phyloP scores from a whole-genome alignment of 495 filamentous ascomycete species.

The Ramalina intermedia region DNA sequence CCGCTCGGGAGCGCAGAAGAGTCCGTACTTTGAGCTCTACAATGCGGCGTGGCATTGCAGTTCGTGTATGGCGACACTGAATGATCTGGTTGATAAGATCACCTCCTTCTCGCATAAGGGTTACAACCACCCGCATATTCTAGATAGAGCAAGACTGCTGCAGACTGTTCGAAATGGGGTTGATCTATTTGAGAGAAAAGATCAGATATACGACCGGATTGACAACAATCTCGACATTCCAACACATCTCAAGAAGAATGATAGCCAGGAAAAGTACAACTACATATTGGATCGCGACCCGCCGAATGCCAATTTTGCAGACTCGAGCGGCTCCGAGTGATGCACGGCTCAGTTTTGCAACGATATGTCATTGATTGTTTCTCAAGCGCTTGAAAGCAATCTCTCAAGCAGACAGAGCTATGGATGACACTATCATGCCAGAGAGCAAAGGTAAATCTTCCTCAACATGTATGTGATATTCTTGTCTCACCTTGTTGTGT shows the following conservation, averaged over 20 bases:
- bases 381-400: too few species aligned
- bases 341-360: too few species aligned
- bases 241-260: conserved; percentile 18
- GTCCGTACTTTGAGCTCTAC: conserved; percentile 24
- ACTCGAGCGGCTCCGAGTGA: conserved; percentile 2
- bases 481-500: too few species aligned
- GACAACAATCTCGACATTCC: conserved; percentile 30
- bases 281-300: conserved; percentile 25
- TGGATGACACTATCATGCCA: too few species aligned
- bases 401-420: too few species aligned
- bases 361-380: too few species aligned
- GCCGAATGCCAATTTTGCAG: conserved; percentile 22
- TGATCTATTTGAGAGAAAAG: conserved; percentile 36
- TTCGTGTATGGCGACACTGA: conserved; percentile 35
- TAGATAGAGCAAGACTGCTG: conserved; percentile 27
- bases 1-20: conserved; percentile 20
- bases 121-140: conserved; percentile 28
- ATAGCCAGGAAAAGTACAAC: conserved; percentile 17
- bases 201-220: conserved; percentile 30
- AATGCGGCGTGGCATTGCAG: conserved; percentile 43
- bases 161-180: conserved; percentile 31
- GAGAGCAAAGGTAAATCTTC: too few species aligned
- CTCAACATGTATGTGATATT: too few species aligned
- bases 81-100: conserved; percentile 37
- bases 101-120: conserved; percentile 33